Base-by-base conservation (phyloP, 345 rosid genomes). In the Populus tremula region DNA sequence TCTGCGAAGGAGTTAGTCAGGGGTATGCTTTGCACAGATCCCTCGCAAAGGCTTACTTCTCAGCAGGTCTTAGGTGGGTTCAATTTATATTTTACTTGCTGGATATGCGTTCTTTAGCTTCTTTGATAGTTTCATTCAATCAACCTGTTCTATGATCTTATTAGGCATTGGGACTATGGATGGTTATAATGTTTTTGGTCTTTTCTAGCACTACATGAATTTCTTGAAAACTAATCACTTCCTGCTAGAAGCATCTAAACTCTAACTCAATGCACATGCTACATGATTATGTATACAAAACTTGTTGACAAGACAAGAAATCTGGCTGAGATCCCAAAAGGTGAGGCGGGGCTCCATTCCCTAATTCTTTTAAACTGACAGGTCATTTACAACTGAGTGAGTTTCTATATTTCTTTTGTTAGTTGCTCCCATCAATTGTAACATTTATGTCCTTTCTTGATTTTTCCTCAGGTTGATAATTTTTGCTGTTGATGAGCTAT, bases 41-140 rank as follows among this genome's bases (percentile, higher is more conserved):
- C 92, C 67, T 82, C 74, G 43, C 86, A 74, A 61, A 83, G 94
- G 74, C 77, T 90, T 62, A 78, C 86, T 29, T 89, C 91, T 47
- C 81, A 76, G 71, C 90, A 87, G 80, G 92, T 90, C 69, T 85
- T 90, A 85, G 94, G 94, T 90, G 72, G 31, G 88, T 82, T 72
- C 25, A 61, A 65, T 73, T 14, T 31, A 29, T 33, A 53, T 63
- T 71, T 65, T 35, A 9, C 20, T 80, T 54, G 9, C 54, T 69
- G 41, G 47, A 70, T 59, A 23, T 54, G 5, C 20, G 16, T 53
- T 13, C 14, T 47, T 61, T 73, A 23, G 45, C 65, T 67, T 70
- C 41, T 23, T 49, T 27, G 12, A 11, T 53, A 13, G 50, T 43
- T 72, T 38, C n/a, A 21, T 59, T 49, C 27, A 17, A 27, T 54